These are phyloP conservation scores for Ascoidea asiatica DNA, from an alignment of 805 yeast genomes.

Conservation along the genomic window DNA sequence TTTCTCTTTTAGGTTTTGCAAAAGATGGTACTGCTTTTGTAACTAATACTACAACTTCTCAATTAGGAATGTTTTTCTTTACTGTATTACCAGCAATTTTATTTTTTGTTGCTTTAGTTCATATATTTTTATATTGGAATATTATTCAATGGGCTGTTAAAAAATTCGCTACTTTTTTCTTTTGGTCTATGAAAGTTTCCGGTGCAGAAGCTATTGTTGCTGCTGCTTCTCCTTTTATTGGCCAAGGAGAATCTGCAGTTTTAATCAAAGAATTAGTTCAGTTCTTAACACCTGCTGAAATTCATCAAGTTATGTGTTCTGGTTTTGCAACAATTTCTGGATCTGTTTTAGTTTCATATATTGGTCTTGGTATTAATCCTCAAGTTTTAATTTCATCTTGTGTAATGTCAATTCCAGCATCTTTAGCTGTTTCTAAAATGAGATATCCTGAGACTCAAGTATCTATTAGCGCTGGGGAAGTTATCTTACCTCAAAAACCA, in stretches of 20 bases:
- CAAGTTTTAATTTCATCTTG: constrained; percentile 54
- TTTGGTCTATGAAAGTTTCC: constrained; percentile 42
- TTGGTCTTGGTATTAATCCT: constrained; percentile 48
- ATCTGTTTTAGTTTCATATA: constrained; percentile 47
- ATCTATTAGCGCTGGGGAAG: constrained; percentile 34
- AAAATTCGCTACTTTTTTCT: constrained; percentile 43
- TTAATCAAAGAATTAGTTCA: constrained; percentile 47
- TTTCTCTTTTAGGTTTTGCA: constrained; percentile 43
- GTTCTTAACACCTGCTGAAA: constrained; percentile 43
- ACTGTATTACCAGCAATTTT: constrained; percentile 49
- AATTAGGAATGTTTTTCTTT: constrained; percentile 35
- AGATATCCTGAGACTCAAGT: constrained; percentile 47
- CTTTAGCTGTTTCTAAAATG: constrained; percentile 45
- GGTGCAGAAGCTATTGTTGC: constrained; percentile 58
- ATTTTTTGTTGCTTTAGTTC: constrained; percentile 51
- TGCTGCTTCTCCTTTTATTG: constrained; percentile 55
- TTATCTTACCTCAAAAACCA: constrained; percentile 32
- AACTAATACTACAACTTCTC: constrained; percentile 26
- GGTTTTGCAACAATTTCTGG: constrained; percentile 58
- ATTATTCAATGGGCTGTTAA: constrained; percentile 45
- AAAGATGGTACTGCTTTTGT: constrained; percentile 49
- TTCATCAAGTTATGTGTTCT: constrained; percentile 48
- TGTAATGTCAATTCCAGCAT: constrained; percentile 57
- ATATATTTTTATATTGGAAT: constrained; percentile 46
- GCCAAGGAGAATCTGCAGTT: constrained; percentile 53